Evolutionary conservation across 2,329 filamentous ascomycete genomes (phyloP), one percentile per base, ranked within the genome.

Genomic region (Cyphellophora europaea): DNA sequence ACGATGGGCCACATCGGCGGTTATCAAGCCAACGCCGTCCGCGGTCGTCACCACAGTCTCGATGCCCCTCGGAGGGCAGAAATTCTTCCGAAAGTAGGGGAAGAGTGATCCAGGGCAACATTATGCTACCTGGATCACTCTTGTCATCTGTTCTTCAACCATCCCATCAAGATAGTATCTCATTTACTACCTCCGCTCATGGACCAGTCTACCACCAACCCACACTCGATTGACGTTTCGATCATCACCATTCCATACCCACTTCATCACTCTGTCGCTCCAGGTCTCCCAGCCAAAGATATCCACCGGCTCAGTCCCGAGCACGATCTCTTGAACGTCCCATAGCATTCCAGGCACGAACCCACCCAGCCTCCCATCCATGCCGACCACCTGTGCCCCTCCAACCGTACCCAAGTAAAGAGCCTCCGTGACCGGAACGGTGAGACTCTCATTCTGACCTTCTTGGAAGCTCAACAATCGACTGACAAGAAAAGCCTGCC

Each of bases 221-320:
- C 88, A 98, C 4, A 98, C 89, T 47, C 71, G 78, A 49, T 71
- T 72, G 3, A 87, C 89, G 57, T 96, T 95, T 47, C 89, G 69
- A 61, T 96, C 89, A 64, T 95, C 87, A 0, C 91, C 91, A 44
- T 75, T 82, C 61, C 83, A 96, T 41, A 95, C 67, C 91, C 91
- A 96, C 67, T 96, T 96, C 35, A 85, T 82, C 10, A 96, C 62
- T 52, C 68, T 75, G 51, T 96, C 86, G 19, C 80, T 74, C 84
- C 83, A 93, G n/a, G 54, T 74, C 69, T 96, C 89, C 73, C 79
- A 86, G 1, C 87, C 88, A 65, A 95, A 96, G 0, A 95, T 58
- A 58, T 95, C 87, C 0, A 95, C 85, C 3, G 37, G 45, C 11
- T 50, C 33, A 1, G 69, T 71, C 30, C 44, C 48, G 15, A 95